A percentile compares a stretch with the other conserved stretches of the same genome.
Conservation (phyloP, 2,329 filamentous ascomycete species). For the Stagonosporopsis cucurbitacearum region DNA sequence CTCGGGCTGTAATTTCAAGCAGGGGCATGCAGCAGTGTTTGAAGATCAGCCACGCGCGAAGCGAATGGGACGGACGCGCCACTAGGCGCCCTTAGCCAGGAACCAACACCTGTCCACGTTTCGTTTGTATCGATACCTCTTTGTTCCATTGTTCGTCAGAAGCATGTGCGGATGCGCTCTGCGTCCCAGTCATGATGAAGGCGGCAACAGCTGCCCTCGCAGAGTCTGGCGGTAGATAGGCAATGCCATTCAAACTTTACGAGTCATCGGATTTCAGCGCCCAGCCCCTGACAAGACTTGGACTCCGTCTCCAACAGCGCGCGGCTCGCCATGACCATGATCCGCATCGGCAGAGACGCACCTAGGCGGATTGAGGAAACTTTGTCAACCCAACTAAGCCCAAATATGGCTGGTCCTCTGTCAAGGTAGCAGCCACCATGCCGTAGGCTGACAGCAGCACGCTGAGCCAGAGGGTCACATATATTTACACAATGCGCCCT, state of each 20-base stretch:
- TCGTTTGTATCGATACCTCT: slow-evolving; percentile 28
- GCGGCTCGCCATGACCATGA: slow-evolving; percentile 30
- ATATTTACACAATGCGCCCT: slow-evolving; percentile 30
- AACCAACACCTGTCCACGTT: slow-evolving; percentile 16
- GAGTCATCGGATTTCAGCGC: slow-evolving; percentile 15
- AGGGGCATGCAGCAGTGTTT: slow-evolving; percentile 39
- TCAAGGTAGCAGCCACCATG: slow-evolving; percentile 17
- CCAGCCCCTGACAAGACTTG: slow-evolving; percentile 27
- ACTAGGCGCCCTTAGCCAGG: slow-evolving; percentile 30
- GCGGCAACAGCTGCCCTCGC: background rate
- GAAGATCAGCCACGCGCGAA: slow-evolving; percentile 42
- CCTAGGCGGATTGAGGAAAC: slow-evolving; percentile 24
- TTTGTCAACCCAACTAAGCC: slow-evolving; percentile 20
- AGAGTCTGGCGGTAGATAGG: slow-evolving; percentile 1
- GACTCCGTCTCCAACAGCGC: slow-evolving; percentile 26
- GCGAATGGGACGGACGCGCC: slow-evolving; percentile 28
- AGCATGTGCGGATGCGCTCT: slow-evolving; percentile 15
- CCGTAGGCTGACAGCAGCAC: slow-evolving; percentile 27
- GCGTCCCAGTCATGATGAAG: slow-evolving; percentile 12
- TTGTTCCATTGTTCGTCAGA: slow-evolving; percentile 1
- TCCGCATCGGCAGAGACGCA: slow-evolving; percentile 22
- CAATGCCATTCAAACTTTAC: background rate
- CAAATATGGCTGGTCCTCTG: slow-evolving; percentile 20
- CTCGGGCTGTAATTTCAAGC: slow-evolving; percentile 32
- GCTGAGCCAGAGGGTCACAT: slow-evolving; percentile 21